Conservation (phyloP, 495 filamentous ascomycete genomes). For the Glarea lozoyensis region DNA sequence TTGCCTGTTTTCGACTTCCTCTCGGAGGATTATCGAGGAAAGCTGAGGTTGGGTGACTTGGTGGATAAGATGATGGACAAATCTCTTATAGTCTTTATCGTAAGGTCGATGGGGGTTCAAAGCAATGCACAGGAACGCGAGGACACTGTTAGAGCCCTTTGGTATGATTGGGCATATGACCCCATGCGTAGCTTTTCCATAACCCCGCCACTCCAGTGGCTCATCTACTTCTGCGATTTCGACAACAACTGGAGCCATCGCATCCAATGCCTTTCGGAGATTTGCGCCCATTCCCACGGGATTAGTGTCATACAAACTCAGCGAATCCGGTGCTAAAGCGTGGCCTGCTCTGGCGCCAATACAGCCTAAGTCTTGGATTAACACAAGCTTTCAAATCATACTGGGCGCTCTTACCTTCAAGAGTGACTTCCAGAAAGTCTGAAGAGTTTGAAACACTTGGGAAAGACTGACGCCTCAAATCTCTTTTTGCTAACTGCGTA, state of each 20-base stretch:
- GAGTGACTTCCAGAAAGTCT: no score
- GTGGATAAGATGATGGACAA: constrained; percentile 53
- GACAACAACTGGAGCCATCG: constrained; percentile 42
- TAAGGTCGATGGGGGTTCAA: constrained; percentile 34
- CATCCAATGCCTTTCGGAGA: constrained; percentile 57
- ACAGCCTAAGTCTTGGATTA: no score
- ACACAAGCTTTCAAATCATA: no score
- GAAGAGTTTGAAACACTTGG: no score
- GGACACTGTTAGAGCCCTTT: constrained; percentile 36
- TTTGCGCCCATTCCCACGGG: no score
- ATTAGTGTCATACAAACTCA: no score
- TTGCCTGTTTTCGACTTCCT: constrained; percentile 58
- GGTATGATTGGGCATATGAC: constrained; percentile 61
- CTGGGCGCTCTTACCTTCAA: no score
- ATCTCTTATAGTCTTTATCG: constrained; percentile 40
- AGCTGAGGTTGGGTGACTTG: constrained; percentile 60
- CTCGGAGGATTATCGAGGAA: constrained; percentile 60
- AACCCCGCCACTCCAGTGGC: constrained; percentile 52
- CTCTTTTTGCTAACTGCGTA: no score
- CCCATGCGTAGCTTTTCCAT: constrained; percentile 45
- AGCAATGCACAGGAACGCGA: constrained; percentile 33
- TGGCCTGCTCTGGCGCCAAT: no score
- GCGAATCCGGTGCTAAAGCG: no score
- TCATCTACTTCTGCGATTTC: constrained; percentile 47
- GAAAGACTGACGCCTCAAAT: no score